These are phyloP conservation scores for Neltuma alba DNA, from an alignment of 306 rosid species.

Conservation along the genomic window DNA sequence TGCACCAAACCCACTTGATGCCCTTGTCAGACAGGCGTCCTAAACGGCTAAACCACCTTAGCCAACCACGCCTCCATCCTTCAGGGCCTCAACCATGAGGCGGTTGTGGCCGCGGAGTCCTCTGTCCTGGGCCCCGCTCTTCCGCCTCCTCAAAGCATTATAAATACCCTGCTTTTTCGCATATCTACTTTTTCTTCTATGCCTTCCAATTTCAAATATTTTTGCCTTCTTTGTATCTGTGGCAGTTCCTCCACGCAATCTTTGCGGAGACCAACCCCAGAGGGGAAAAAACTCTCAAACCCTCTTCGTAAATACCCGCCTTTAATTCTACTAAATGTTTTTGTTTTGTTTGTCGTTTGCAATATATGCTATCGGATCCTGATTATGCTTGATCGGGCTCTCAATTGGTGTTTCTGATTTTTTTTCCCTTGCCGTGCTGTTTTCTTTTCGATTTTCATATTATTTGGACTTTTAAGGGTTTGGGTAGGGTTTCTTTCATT, in stretches of 20 bases:
- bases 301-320: constrained; percentile 47
- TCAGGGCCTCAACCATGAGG: not conserved
- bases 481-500: constrained; percentile 41
- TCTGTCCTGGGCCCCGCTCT: not conserved
- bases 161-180: not conserved
- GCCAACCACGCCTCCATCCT: not conserved
- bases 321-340: constrained; percentile 22
- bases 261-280: constrained; percentile 42
- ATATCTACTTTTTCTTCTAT: too few relatives aligned
- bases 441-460: not conserved
- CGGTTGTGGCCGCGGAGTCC: constrained; percentile 3
- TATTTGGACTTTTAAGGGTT: constrained; percentile 30
- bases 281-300: constrained; percentile 22
- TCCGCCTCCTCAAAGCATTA: not conserved
- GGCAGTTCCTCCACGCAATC: constrained; percentile 38
- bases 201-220: not conserved
- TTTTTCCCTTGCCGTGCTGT: not conserved
- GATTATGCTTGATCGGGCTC: constrained; percentile 25
- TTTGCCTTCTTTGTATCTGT: constrained; percentile 22
- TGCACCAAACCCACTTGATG: not conserved
- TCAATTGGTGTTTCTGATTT: not conserved
- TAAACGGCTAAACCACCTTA: too few relatives aligned
- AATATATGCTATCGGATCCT: constrained; percentile 29
- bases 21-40: too few relatives aligned
- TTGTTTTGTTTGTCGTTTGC: not conserved